phyloP scores from a whole-genome alignment of 2,329 filamentous ascomycete genomes.

The Penicillium olsonii region DNA sequence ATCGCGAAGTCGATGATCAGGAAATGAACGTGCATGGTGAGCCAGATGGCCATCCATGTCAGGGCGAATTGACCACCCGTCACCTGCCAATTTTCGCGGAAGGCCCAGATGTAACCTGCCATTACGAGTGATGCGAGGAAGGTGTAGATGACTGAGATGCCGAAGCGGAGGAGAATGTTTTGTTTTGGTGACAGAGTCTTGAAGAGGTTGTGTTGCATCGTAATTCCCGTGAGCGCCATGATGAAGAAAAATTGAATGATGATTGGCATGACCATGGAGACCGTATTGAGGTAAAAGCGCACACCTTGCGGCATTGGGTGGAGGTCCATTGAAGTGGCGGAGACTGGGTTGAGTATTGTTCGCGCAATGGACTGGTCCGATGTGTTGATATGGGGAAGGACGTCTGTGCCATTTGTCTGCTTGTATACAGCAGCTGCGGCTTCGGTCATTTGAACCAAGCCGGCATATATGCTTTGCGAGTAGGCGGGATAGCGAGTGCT shows the following conservation, averaged over 20 bases:
- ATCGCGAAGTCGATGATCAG: slow-evolving; percentile 45
- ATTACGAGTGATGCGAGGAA: slow-evolving; percentile 42
- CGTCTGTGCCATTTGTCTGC: slow-evolving; percentile 33
- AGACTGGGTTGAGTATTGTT: slow-evolving; percentile 39
- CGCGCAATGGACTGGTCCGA: slow-evolving; percentile 28
- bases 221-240: slow-evolving; percentile 45
- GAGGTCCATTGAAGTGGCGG: slow-evolving; percentile 36
- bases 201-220: slow-evolving; percentile 37
- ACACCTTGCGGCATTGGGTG: slow-evolving; percentile 43
- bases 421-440: slow-evolving; percentile 35
- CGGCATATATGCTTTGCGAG: slow-evolving; percentile 33
- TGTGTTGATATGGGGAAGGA: slow-evolving; percentile 21
- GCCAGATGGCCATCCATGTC: slow-evolving; percentile 47
- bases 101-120: slow-evolving; percentile 45
- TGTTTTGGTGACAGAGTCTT: slow-evolving; percentile 23
- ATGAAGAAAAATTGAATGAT: slow-evolving; percentile 52
- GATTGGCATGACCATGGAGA: slow-evolving; percentile 45
- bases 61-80: slow-evolving; percentile 41
- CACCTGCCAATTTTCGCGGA: slow-evolving; percentile 43
- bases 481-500: slow-evolving; percentile 40
- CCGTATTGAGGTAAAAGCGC: slow-evolving; percentile 46
- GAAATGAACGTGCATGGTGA: slow-evolving; percentile 46
- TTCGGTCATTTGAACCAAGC: slow-evolving; percentile 31
- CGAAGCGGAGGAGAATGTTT: slow-evolving; percentile 35
- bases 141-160: slow-evolving; percentile 37